Percentiles rank a stretch among this genome's conserved stretches.
Conservation (phyloP, 2,329 filamentous ascomycete species). For the Fusarium heterosporum region DNA sequence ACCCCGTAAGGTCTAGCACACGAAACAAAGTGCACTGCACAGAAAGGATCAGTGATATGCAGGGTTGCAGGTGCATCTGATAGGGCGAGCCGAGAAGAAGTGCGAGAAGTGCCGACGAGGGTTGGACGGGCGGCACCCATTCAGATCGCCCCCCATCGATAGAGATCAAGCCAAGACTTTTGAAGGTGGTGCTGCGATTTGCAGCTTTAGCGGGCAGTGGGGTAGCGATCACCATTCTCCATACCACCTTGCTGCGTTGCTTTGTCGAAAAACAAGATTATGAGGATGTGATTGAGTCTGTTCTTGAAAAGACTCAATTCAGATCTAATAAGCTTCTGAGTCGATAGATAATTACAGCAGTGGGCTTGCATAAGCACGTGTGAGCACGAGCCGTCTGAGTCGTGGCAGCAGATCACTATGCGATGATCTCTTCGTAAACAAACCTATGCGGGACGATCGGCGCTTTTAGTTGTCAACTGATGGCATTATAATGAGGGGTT, state of each 20-base stretch:
- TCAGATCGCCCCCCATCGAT: conserved; percentile 29
- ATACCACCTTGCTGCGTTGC: conserved; percentile 5
- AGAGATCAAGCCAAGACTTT: conserved; percentile 36
- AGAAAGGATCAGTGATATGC: conserved; percentile 34
- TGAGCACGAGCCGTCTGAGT: conserved; percentile 35
- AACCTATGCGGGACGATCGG: conserved; percentile 31
- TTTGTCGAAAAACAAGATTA: conserved; percentile 3
- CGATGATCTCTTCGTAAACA: conserved; percentile 31
- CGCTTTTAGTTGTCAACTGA: conserved; percentile 26
- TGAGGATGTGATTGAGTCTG: neutral
- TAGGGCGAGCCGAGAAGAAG: conserved; percentile 32
- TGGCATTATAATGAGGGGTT: conserved; percentile 21
- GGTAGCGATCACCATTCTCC: conserved; percentile 27
- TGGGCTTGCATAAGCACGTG: conserved; percentile 33
- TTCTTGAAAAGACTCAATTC: neutral
- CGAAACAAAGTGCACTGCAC: conserved; percentile 25
- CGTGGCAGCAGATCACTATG: conserved; percentile 39
- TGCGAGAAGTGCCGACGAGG: conserved; percentile 42
- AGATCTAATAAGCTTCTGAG: conserved; percentile 15
- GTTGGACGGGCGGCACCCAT: conserved; percentile 33
- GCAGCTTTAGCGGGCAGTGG: conserved; percentile 12
- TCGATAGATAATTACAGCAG: conserved; percentile 20
- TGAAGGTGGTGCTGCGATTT: conserved; percentile 29
- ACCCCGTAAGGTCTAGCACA: conserved; percentile 27
- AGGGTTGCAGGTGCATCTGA: conserved; percentile 32